Conservation (phyloP, 345 rosid species). For the Turnera subulata region DNA sequence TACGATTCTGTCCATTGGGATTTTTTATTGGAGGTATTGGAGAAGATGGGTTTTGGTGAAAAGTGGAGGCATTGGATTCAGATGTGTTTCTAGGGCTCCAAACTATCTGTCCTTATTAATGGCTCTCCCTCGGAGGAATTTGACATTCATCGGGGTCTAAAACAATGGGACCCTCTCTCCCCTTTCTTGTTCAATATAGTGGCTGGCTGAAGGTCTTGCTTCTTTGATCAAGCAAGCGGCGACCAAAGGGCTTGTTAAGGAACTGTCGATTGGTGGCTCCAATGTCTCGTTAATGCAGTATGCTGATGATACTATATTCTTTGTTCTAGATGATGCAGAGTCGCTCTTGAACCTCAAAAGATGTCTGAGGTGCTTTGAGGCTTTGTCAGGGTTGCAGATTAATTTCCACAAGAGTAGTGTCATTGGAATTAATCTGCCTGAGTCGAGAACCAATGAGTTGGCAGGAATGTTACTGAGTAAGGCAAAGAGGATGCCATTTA, state of each 20-base stretch:
- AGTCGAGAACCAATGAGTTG: not conserved
- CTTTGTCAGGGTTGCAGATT: not conserved
- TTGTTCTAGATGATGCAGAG: not conserved
- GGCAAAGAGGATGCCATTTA: not conserved
- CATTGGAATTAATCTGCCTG: not conserved
- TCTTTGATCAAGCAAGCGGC: not conserved
- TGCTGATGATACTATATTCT: not conserved
- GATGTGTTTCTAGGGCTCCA: not conserved
- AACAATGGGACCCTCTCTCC: not conserved
- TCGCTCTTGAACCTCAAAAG: not conserved
- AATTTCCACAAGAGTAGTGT: not conserved
- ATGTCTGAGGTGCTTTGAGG: not conserved
- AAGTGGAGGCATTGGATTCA: not conserved
- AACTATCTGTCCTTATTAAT: not conserved
- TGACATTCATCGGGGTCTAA: not conserved
- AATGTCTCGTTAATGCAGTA: not conserved
- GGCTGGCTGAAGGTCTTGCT: not conserved
- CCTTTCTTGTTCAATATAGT: not conserved
- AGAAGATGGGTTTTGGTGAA: too few species aligned
- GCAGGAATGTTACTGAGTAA: not conserved
- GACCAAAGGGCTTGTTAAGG: not conserved
- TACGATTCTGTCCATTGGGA: too few species aligned
- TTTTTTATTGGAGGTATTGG: too few species aligned
- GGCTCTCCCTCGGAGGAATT: not conserved
- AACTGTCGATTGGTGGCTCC: not conserved